phyloP scores from a whole-genome alignment of 352 stramenopile species.

The Phytophthora hybrid region DNA sequence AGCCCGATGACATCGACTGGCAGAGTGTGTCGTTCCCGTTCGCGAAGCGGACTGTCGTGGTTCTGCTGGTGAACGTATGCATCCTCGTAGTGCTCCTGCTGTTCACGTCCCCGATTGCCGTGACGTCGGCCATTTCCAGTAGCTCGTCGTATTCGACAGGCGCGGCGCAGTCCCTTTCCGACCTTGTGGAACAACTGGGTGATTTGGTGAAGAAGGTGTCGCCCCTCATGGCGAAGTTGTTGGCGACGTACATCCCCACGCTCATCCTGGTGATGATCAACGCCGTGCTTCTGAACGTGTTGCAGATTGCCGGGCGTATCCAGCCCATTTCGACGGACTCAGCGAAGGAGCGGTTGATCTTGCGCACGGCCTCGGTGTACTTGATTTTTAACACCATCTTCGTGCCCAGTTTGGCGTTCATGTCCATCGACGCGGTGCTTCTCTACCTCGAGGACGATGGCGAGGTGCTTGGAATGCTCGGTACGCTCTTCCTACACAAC shows the following conservation, averaged over 20 bases:
- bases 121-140: slow-evolving; percentile 85
- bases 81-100: slow-evolving; percentile 80
- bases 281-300: slow-evolving; percentile 83
- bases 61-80: slow-evolving; percentile 78
- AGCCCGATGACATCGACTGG: slow-evolving; percentile 89
- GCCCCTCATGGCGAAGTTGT: slow-evolving; percentile 84
- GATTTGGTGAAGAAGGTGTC: slow-evolving; percentile 68
- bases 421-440: slow-evolving; percentile 86
- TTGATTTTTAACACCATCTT: slow-evolving; percentile 92
- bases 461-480: slow-evolving; percentile 83
- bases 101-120: slow-evolving; percentile 86
- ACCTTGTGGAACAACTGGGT: slow-evolving; percentile 68
- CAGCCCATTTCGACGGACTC: slow-evolving; percentile 88
- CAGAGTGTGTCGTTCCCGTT: slow-evolving; percentile 87
- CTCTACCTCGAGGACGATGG: slow-evolving; percentile 80
- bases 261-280: slow-evolving; percentile 92
- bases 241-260: slow-evolving; percentile 81
- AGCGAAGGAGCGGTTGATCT: slow-evolving; percentile 83
- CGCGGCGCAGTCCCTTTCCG: slow-evolving; percentile 71
- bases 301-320: slow-evolving; percentile 83
- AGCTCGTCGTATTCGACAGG: slow-evolving; percentile 69
- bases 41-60: slow-evolving; percentile 75
- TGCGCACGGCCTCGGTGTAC: slow-evolving; percentile 82
- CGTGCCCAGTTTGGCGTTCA: slow-evolving; percentile 85
- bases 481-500: slow-evolving; percentile 88